These are phyloP conservation scores for carrot (Daucus carota) DNA, from an alignment of 129 eudicot species.

Conservation along the genomic window DH1_v3.0 NC_030389.2:34172501-34173000, in stretches of 20 bases:
- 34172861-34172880: not conserved
- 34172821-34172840: not conserved
- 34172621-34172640: not conserved
- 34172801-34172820: not conserved
- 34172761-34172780: not conserved
- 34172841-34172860: not conserved
- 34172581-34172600: not conserved
- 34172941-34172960: too few species aligned
- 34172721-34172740: not conserved
- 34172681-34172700: not conserved
- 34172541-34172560: not conserved
- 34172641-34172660: not conserved
- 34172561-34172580: not conserved
- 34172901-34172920: too few species aligned
- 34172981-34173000: too few species aligned
- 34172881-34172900: too few species aligned
- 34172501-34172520: not conserved
- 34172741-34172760: not conserved
- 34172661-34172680: not conserved
- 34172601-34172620: not conserved
- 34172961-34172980: too few species aligned
- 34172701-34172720: not conserved
- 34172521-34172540: not conserved
- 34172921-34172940: too few species aligned
- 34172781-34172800: not conserved